A percentile compares a stretch with the other conserved stretches of the same genome.
Conservation (phyloP, 2,329 filamentous ascomycete species). For the Sporothrix brasiliensis region DNA sequence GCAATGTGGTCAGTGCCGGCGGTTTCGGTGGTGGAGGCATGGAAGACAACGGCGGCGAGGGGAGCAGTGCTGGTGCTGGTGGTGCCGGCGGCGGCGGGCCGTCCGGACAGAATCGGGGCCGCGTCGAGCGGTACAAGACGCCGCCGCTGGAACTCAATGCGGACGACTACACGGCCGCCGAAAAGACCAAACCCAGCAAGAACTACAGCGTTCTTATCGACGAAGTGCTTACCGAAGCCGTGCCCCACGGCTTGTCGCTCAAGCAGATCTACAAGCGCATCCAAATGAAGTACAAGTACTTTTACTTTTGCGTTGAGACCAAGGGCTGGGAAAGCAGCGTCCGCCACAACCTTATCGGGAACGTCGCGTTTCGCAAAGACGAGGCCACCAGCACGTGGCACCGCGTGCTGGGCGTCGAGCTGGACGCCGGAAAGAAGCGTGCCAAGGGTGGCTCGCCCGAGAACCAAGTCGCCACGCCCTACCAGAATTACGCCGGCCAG, state of each 20-base stretch:
- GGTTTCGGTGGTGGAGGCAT: not conserved
- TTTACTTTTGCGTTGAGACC: conserved; percentile 62
- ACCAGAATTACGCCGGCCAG: conserved; percentile 25
- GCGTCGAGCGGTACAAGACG: conserved; percentile 66
- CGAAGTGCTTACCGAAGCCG: conserved; percentile 59
- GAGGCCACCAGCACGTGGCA: conserved; percentile 60
- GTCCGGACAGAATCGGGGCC: conserved; percentile 53
- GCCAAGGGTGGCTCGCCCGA: conserved; percentile 57
- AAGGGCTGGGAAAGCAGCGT: conserved; percentile 69
- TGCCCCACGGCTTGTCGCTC: conserved; percentile 57
- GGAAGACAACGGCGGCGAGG: conserved; percentile 25
- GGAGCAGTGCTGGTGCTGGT: not conserved
- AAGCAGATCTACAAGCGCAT: conserved; percentile 68
- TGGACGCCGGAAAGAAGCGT: conserved; percentile 64
- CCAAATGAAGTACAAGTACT: conserved; percentile 61
- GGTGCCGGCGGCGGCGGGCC: conserved; percentile 2
- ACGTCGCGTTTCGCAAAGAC: conserved; percentile 63
- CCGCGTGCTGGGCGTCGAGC: conserved; percentile 59
- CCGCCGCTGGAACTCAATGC: conserved; percentile 59
- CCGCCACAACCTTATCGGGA: conserved; percentile 65
- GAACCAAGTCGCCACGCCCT: conserved; percentile 45
- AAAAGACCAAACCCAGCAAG: conserved; percentile 64
- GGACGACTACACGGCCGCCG: conserved; percentile 60
- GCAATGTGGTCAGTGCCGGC: conserved; percentile 10
- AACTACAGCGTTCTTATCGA: conserved; percentile 65